phyloP scores from a whole-genome alignment of 164 flowering plant genomes.

The Platanus orientalis region DNA sequence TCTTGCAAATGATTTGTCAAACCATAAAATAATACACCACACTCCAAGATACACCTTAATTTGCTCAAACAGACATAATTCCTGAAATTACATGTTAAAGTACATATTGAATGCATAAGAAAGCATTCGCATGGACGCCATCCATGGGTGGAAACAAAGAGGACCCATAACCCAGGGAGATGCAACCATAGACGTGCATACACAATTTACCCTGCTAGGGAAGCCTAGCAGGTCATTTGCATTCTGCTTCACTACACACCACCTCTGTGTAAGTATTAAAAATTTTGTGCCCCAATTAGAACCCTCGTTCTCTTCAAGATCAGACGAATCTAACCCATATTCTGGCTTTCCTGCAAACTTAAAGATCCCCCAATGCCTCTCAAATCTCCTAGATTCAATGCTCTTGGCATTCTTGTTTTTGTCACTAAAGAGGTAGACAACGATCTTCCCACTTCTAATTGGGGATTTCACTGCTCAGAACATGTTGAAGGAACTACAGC shows the following conservation, averaged over 20 bases:
- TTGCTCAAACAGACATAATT: no score
- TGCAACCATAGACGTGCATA: constrained; percentile 70
- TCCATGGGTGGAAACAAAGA: constrained; percentile 60
- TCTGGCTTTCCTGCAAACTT: constrained; percentile 88
- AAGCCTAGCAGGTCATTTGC: constrained; percentile 28
- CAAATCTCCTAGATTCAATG: constrained; percentile 75
- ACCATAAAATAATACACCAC: no score
- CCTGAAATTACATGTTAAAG: not conserved
- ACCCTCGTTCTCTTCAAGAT: constrained; percentile 26
- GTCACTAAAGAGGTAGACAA: constrained; percentile 73
- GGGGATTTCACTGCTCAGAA: constrained; percentile 68
- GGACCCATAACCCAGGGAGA: constrained; percentile 65
- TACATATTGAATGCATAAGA: constrained; percentile 88
- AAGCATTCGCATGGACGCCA: constrained; percentile 48
- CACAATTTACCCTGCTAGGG: constrained; percentile 43
- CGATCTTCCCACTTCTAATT: constrained; percentile 43
- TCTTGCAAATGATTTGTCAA: no score
- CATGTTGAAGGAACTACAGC: constrained; percentile 70
- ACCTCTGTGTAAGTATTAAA: constrained; percentile 45
- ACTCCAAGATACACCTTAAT: no score
- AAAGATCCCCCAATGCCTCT: constrained; percentile 95
- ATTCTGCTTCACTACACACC: constrained; percentile 56
- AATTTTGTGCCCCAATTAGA: constrained; percentile 44
- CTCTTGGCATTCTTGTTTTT: constrained; percentile 75
- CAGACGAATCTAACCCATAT: constrained; percentile 62